Conservation (phyloP, 257 asterid species). For the Petunia axillaris region DNA sequence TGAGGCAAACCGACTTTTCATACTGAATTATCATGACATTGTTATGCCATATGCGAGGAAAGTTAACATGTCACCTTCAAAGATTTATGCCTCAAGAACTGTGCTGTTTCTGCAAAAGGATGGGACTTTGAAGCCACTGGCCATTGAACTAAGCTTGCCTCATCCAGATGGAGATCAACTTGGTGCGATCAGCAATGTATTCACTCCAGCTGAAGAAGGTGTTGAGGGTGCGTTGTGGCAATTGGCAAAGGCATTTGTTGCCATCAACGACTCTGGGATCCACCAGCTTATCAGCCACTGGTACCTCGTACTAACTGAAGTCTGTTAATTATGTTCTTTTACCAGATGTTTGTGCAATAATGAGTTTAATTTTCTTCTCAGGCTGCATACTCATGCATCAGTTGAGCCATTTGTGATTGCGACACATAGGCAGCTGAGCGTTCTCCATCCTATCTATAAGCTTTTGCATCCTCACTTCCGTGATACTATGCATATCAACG, state of each 20-base stretch:
- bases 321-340: background rate
- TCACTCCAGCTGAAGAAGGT: slow-evolving; percentile 29
- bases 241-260: slow-evolving; percentile 37
- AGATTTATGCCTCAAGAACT: slow-evolving; percentile 33
- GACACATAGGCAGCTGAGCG: background rate
- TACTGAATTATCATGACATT: slow-evolving; percentile 31
- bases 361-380: background rate
- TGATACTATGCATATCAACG: background rate
- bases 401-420: background rate
- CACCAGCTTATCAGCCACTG: slow-evolving; percentile 37
- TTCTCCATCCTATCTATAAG: background rate
- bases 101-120: slow-evolving; percentile 29
- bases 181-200: slow-evolving; percentile 29
- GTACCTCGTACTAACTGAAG: background rate
- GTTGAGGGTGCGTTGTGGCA: slow-evolving; percentile 32
- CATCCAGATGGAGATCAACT: slow-evolving; percentile 34
- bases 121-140: slow-evolving; percentile 34
- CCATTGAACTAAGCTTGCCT: slow-evolving; percentile 35
- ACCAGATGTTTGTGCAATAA: no score
- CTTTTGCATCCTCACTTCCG: background rate
- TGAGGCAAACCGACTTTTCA: slow-evolving; percentile 20
- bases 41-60: slow-evolving; percentile 32
- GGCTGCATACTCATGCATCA: background rate
- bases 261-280: slow-evolving; percentile 32
- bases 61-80: slow-evolving; percentile 22